Evolutionary conservation across 2,329 filamentous ascomycete species (phyloP), one percentile per base, ranked within the genome.

Genomic region (Phoma sp.): DNA sequence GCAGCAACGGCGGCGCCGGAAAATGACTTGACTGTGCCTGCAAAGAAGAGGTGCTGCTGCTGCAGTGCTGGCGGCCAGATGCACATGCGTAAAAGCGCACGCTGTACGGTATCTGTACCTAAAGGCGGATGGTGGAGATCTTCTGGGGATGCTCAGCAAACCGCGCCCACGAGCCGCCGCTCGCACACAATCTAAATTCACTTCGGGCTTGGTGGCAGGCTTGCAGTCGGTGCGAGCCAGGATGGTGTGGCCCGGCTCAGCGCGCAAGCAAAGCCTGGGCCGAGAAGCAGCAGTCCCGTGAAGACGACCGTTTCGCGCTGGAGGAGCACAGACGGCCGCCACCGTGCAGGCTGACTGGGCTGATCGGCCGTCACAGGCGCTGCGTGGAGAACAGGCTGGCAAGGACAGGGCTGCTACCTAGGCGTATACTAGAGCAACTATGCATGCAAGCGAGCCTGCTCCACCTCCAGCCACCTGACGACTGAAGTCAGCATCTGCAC

Each of bases 101-200:
- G 55, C 57, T 56, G 52, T 49, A n/a, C 52, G 50, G 52, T 58
- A 54, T 48, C 47, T 54, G 62, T 66, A 53, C 60, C 65, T 70
- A 66, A 62, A 59, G 59, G 64, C 68, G 69, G 67, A 63, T 65
- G 64, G 64, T 71, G 69, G 69, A 69, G 66, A 73, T 70, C 59
- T 62, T 65, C 67, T 69, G 67, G 68, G 69, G 67, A 60, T 50
- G 57, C 64, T 64, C 43, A 46, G 52, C 57, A 55, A 48, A 53
- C 49, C 60, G 55, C 62, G 58, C 62, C 65, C 65, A 68, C 69
- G 61, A 61, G 60, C 64, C 67, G 65, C 64, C 64, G 65, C 68
- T 67, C 62, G 62, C 67, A 68, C 63, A 70, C 69, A 71, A 70
- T 72, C 71, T 71, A 71, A 68, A 69, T 58, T 69, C 67, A 60